Base-by-base conservation (phyloP, 345 rosid species). In the Brassica juncea region DNA sequence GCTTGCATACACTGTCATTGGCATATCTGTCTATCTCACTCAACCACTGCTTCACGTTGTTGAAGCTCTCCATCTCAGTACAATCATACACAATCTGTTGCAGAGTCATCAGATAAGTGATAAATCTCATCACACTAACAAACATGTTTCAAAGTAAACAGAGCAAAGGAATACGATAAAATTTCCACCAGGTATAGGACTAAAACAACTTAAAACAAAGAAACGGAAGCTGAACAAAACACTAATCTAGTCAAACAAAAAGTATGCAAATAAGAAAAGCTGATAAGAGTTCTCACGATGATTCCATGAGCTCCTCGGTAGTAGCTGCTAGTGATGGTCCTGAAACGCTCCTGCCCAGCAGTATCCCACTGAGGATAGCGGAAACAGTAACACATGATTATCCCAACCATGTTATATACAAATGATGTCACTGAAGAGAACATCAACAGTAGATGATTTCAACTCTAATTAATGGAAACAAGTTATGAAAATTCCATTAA, bases 291-390 rank as follows among this genome's bases (percentile, higher is more conserved):
- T 69, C 90, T 90, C 75, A 90, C 94, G 25, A 92, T 92, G 71
- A 92, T 90, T 69, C 97, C 97, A 84, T 92, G 97, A 42, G 97
- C 97, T 71, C 97, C 97, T 83, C 97, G 85, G 86, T 92, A 92
- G 75, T 92, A 92, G 83, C 95, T 90, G 89, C 97, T 92, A 34
- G 97, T 92, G 82, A 92, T 92, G 28, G 95, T 92, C 84, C 97
- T 84, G 86, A 92, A 92, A 39, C 97, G 91, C 83, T 92, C 97
- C 71, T 92, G 95, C 55, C 97, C 97, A 67, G 97, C 97, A 76
- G 95, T 92, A 82, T 92, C 97, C 97, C 95, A 90, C 95, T 92
- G 58, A 70, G 84, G 61, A 77, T 5, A 52, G 19, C 21, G 5
- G 19, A 15, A 52, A 52, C 57, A 52, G 7, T 52, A 52, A n/a